These are phyloP conservation scores for Clarkia xantiana DNA, from an alignment of 345 rosid genomes.

Conservation along the genomic window DNA sequence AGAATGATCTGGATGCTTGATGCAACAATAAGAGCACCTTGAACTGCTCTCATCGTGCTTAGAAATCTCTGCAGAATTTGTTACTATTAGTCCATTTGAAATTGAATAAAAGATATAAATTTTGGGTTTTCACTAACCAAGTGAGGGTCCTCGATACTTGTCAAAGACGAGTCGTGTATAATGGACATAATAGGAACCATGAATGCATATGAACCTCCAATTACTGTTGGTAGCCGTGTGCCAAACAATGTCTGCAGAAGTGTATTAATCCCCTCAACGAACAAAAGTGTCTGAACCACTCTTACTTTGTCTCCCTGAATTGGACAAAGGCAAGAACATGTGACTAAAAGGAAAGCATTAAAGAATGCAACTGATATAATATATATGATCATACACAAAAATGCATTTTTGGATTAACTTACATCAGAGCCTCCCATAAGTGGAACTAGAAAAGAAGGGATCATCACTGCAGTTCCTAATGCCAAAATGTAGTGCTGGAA, in stretches of 20 bases:
- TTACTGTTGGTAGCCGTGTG: slow-evolving; percentile 80
- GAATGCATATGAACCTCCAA: slow-evolving; percentile 93
- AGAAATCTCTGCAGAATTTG: slow-evolving; percentile 51
- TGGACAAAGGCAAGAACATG: slow-evolving; percentile 9
- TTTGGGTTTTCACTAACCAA: slow-evolving; percentile 38
- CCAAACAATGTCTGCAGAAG: slow-evolving; percentile 89
- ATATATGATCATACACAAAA: not conserved
- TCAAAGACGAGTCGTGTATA: slow-evolving; percentile 65
- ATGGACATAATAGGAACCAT: slow-evolving; percentile 95
- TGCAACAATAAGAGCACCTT: slow-evolving; percentile 92
- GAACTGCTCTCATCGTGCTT: slow-evolving; percentile 92
- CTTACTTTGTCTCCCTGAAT: slow-evolving; percentile 94
- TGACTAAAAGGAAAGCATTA: not conserved
- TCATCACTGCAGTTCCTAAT: slow-evolving; percentile 96
- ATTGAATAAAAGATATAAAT: too few species aligned
- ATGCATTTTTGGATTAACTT: slow-evolving; percentile 14
- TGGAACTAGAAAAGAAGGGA: slow-evolving; percentile 94
- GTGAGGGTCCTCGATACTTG: slow-evolving; percentile 52
- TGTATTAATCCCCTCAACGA: slow-evolving; percentile 84
- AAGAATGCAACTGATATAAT: not conserved
- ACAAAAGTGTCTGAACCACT: slow-evolving; percentile 82
- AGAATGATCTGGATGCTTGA: slow-evolving; percentile 89
- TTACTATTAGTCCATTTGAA: not conserved
- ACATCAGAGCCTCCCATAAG: slow-evolving; percentile 92
- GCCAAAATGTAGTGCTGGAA: slow-evolving; percentile 94